Evolutionary conservation across 1,139 yeast genomes (phyloP).

Genomic region (Chernovozyma aurita): DNA sequence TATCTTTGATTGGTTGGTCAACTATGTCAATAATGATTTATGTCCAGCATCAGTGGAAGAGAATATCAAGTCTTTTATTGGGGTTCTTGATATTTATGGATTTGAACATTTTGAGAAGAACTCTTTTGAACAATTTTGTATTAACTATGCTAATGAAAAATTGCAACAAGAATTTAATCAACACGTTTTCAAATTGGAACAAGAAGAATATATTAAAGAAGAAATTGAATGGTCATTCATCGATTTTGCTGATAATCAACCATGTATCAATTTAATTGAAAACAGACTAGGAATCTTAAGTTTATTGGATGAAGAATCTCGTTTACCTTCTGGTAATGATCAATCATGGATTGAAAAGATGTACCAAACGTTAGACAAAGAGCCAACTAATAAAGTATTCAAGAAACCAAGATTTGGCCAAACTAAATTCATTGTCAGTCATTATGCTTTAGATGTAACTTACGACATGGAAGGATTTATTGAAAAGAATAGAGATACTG

Average conservation of each 20-base stretch:
- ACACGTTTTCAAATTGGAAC: conserved; percentile 94
- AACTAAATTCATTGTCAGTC: conserved; percentile 84
- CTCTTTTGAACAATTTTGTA: conserved; percentile 96
- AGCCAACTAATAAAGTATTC: conserved; percentile 75
- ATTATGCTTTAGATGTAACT: conserved; percentile 91
- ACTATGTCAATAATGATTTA: conserved; percentile 73
- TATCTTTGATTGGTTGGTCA: conserved; percentile 92
- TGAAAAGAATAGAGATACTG: conserved; percentile 96
- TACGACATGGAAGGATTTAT: conserved; percentile 94
- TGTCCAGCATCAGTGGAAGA: conserved; percentile 68
- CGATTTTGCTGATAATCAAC: conserved; percentile 95
- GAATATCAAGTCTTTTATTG: conserved; percentile 71
- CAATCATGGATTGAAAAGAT: conserved; percentile 89
- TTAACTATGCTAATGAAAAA: conserved; percentile 96
- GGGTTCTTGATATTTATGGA: conserved; percentile 96
- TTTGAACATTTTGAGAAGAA: conserved; percentile 93
- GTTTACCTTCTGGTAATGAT: conserved; percentile 92
- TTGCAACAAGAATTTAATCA: conserved; percentile 96
- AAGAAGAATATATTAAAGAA: conserved; percentile 89
- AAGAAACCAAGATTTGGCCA: conserved; percentile 94
- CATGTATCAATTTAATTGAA: conserved; percentile 92
- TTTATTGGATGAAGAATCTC: conserved; percentile 89
- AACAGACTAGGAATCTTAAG: conserved; percentile 84
- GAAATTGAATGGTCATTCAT: conserved; percentile 96
- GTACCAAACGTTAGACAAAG: conserved; percentile 78